Evolutionary conservation across 2,329 filamentous ascomycete genomes (phyloP).

Genomic region (Aspergillus clavatus): DNA sequence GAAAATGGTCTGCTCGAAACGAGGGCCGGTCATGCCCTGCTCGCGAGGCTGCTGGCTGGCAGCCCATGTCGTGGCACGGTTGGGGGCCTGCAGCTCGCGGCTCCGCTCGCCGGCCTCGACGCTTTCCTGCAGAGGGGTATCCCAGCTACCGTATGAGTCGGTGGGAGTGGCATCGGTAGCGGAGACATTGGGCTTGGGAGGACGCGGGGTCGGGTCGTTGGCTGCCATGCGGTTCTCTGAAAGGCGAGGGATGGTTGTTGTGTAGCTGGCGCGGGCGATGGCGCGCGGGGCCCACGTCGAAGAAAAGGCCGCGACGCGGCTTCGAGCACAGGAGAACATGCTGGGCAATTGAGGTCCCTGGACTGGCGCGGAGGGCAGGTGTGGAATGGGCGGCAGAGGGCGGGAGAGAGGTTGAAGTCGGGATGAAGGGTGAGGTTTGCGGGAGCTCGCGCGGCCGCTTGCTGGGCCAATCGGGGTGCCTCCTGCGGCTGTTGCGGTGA

Average conservation of each 20-base stretch:
- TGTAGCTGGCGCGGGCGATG: conserved; percentile 36
- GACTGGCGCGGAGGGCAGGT: conserved; percentile 9
- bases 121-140: conserved; percentile 53
- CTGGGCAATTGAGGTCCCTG: conserved; percentile 24
- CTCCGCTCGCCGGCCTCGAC: conserved; percentile 52
- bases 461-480: conserved; percentile 21
- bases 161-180: conserved; percentile 56
- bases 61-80: conserved; percentile 76
- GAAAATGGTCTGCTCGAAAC: conserved; percentile 97
- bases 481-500: conserved; percentile 11
- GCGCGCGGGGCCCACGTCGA: conserved; percentile 32
- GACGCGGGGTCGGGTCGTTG: conserved; percentile 55
- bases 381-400: conserved; percentile 12
- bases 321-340: conserved; percentile 44
- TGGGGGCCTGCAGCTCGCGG: conserved; percentile 73
- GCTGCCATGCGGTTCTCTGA: conserved; percentile 42
- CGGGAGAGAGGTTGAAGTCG: conserved; percentile 10
- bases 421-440: conserved; percentile 32
- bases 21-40: conserved; percentile 83
- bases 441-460: conserved; percentile 19
- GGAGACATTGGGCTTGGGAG: conserved; percentile 52
- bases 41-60: conserved; percentile 75
- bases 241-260: conserved; percentile 40
- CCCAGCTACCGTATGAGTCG: conserved; percentile 46
- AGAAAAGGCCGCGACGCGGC: conserved; percentile 45